Evolutionary conservation across 441 rosid species (phyloP).

Genomic region (Gossypium trilobum): DNA sequence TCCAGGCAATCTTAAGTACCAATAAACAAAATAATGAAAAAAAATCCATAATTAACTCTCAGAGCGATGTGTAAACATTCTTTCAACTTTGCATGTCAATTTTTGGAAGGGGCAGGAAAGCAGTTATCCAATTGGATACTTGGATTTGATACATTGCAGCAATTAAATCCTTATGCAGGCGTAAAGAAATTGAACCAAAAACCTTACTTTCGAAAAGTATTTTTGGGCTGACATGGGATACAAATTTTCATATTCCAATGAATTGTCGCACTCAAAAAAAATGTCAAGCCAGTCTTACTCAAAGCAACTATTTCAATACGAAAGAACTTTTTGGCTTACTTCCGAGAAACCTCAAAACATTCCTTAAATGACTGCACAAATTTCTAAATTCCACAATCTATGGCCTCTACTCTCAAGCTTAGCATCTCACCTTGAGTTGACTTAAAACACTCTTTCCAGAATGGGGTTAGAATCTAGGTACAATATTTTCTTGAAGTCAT

Average conservation of each 20-base stretch:
- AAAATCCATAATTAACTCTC: neutral
- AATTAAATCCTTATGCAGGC: neutral
- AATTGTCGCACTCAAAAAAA: neutral
- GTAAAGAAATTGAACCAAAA: neutral
- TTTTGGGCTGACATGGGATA: neutral
- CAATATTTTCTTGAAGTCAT: neutral
- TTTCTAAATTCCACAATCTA: neutral
- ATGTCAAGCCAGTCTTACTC: neutral
- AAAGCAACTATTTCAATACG: neutral
- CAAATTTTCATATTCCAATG: neutral
- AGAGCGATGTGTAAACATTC: neutral
- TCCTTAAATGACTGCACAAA: neutral
- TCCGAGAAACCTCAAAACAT: neutral
- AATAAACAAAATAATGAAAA: neutral
- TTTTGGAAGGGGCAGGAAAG: neutral
- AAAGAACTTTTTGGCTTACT: slow-evolving; percentile 2
- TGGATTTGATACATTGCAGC: neutral
- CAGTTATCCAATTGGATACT: neutral
- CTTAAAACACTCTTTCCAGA: neutral
- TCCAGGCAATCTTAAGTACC: neutral
- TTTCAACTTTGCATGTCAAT: slow-evolving; percentile 1
- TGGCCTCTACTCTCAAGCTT: neutral
- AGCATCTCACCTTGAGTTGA: neutral
- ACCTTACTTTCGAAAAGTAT: neutral
- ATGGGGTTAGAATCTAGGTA: neutral